phyloP scores from a whole-genome alignment of 2,329 filamentous ascomycete genomes.

The Sporothrix protearum region DNA sequence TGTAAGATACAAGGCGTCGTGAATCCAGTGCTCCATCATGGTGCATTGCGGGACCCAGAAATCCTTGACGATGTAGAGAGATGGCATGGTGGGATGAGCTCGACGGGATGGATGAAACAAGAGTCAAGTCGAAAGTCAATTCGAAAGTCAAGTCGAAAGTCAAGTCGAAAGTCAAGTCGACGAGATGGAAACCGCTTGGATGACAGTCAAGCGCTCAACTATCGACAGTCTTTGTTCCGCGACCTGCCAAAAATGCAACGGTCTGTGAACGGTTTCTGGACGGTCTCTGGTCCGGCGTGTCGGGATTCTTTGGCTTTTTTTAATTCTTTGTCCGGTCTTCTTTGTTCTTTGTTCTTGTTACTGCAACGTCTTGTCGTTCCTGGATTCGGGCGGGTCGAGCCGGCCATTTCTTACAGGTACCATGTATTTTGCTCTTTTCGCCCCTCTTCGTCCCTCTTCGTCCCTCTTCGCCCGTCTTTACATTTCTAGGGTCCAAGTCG shows the following conservation, averaged over 20 bases:
- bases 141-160: not conserved
- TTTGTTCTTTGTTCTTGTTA: not conserved
- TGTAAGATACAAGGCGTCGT: no score
- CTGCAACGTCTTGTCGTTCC: not conserved
- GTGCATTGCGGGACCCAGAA: not conserved
- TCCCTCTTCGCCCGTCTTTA: no score
- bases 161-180: not conserved
- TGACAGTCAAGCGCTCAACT: not conserved
- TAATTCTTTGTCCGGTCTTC: not conserved
- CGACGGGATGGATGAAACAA: not conserved
- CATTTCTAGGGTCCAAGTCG: not conserved
- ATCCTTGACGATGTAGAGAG: not conserved
- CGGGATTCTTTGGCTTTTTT: not conserved
- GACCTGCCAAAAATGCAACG: not conserved
- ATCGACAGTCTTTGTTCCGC: not conserved
- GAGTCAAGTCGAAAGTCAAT: not conserved
- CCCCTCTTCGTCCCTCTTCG: not conserved
- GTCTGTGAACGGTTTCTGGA: no score
- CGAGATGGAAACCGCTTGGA: not conserved
- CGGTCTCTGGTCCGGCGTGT: slow-evolving; percentile 1
- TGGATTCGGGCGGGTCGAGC: slow-evolving; percentile 4
- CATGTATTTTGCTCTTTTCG: not conserved
- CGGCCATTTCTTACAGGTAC: not conserved
- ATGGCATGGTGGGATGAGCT: not conserved
- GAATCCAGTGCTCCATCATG: not conserved